phyloP scores from a whole-genome alignment of 1,139 yeast species.

The Yamadazyma spencermartinsiae region DNA sequence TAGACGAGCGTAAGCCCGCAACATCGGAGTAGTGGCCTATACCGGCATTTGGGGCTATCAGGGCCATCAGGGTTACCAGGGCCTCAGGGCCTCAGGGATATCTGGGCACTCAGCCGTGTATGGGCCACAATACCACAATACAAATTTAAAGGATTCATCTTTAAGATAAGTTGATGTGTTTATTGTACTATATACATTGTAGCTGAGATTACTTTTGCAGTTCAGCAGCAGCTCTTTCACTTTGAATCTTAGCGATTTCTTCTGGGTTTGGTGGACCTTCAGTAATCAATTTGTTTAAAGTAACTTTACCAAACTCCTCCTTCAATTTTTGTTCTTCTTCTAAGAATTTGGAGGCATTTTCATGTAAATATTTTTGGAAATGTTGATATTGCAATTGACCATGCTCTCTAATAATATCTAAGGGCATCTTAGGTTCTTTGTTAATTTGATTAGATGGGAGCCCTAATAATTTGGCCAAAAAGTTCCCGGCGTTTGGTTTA shows the following conservation, averaged over 20 bases:
- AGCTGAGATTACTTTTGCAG: neutral
- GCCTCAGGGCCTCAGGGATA: too few species aligned
- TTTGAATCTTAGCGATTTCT: constrained; percentile 73
- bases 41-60: too few species aligned
- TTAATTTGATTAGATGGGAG: constrained; percentile 48
- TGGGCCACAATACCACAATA: too few species aligned
- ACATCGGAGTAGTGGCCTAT: neutral
- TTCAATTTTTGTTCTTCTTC: constrained; percentile 78
- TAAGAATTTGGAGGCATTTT: constrained; percentile 84
- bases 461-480: constrained; percentile 60
- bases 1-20: constrained; percentile 2
- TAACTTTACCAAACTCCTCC: constrained; percentile 76
- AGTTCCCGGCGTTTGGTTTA: constrained; percentile 53
- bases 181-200: constrained; percentile 1
- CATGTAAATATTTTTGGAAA: constrained; percentile 79
- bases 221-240: constrained; percentile 29
- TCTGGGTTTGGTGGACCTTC: constrained; percentile 88
- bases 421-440: constrained; percentile 78
- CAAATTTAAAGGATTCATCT: too few species aligned
- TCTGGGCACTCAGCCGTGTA: too few species aligned
- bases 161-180: neutral
- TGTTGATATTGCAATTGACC: constrained; percentile 88
- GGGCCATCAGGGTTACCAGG: too few species aligned
- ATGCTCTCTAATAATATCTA: constrained; percentile 87
- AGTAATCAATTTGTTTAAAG: constrained; percentile 78